Evolutionary conservation across 2,329 filamentous ascomycete genomes (phyloP).

Genomic region (Talaromyces amestolkiae): DNA sequence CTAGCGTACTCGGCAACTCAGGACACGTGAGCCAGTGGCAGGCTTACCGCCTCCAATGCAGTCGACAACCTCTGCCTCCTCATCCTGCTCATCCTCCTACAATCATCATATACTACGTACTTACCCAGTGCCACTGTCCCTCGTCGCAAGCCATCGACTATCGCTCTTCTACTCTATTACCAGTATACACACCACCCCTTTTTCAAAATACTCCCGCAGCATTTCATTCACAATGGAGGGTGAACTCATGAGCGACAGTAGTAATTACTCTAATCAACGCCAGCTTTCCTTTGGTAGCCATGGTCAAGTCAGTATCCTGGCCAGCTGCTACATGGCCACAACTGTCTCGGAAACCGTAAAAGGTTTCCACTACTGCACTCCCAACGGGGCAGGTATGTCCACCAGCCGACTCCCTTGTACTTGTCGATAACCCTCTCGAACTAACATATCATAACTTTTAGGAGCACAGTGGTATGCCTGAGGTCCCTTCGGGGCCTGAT

Average conservation of each 20-base stretch:
- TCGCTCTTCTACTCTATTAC: background rate
- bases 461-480: conserved; percentile 93
- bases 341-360: conserved; percentile 65
- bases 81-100: background rate
- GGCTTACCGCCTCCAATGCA: conserved; percentile 1
- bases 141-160: background rate
- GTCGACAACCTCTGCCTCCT: background rate
- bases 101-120: background rate
- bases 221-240: conserved; percentile 33
- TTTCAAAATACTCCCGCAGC: background rate
- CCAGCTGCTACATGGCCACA: conserved; percentile 87
- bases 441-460: conserved; percentile 31
- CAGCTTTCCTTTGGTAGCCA: conserved; percentile 56
- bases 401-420: background rate
- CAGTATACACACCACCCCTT: background rate
- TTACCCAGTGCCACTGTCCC: background rate
- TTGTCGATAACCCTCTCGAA: background rate
- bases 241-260: conserved; percentile 68
- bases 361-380: conserved; percentile 95
- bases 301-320: conserved; percentile 70
- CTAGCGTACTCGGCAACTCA: background rate
- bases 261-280: conserved; percentile 58
- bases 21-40: background rate
- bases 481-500: conserved; percentile 83
- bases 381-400: conserved; percentile 69